These are phyloP conservation scores for Xylariaceae sp. DNA, from an alignment of 2,329 filamentous ascomycete species.

Conservation along the genomic window DNA sequence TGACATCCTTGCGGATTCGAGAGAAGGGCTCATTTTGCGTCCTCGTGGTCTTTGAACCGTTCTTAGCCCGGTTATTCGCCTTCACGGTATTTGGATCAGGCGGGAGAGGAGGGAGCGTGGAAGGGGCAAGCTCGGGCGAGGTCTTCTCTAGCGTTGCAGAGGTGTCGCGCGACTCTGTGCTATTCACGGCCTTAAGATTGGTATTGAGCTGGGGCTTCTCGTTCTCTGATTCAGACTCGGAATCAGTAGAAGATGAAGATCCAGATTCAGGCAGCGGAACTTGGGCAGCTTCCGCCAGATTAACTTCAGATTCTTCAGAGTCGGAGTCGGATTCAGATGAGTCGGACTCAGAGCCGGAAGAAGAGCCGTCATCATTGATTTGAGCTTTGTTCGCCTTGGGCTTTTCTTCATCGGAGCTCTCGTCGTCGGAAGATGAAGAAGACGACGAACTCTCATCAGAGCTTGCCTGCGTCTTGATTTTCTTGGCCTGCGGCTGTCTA, in stretches of 20 bases:
- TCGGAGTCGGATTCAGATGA: conserved; percentile 44
- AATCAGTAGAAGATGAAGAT: conserved; percentile 43
- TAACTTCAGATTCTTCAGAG: conserved; percentile 38
- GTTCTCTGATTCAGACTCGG: conserved; percentile 42
- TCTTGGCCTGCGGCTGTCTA: conserved; percentile 49
- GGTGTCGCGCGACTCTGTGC: conserved; percentile 41
- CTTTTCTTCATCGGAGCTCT: conserved; percentile 34
- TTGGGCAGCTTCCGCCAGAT: conserved; percentile 38
- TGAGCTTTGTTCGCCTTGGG: conserved; percentile 15
- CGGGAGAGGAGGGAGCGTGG: conserved; percentile 53
- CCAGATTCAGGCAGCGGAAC: conserved; percentile 48
- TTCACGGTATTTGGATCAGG: conserved; percentile 52
- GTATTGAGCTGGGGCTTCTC: conserved; percentile 29
- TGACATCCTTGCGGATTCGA: conserved; percentile 70
- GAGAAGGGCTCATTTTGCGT: conserved; percentile 72
- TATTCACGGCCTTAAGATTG: conserved; percentile 31
- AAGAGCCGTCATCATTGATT: conserved; percentile 10
- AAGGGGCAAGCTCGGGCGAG: conserved; percentile 51
- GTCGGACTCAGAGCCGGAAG: conserved; percentile 42
- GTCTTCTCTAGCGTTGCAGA: conserved; percentile 55
- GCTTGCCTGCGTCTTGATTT: conserved; percentile 44
- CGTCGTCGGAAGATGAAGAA: conserved; percentile 34
- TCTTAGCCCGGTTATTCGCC: conserved; percentile 41
- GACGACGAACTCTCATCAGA: conserved; percentile 39
- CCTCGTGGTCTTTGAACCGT: conserved; percentile 44